phyloP scores from a whole-genome alignment of 163 green algal genomes.

The Chlamydomonas reinhardtii region DNA sequence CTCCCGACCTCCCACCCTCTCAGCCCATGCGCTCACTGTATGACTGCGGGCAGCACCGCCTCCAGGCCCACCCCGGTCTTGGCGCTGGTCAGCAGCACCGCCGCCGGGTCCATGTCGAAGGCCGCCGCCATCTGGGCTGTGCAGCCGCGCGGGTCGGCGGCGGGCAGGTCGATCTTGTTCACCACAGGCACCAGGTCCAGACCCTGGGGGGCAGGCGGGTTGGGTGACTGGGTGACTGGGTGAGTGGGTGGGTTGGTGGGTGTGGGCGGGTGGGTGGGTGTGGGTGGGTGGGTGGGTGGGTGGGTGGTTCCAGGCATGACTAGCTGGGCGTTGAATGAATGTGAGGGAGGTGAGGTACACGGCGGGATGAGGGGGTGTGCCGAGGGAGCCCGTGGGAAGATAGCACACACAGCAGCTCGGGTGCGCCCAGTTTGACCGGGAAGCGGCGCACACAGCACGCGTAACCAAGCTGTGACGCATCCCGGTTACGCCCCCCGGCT shows the following conservation, averaged over 20 bases:
- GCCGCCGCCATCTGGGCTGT: conserved; percentile 77
- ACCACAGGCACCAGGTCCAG: conserved; percentile 92
- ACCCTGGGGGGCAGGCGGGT: conserved; percentile 33
- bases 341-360: too few species aligned
- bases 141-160: conserved; percentile 77
- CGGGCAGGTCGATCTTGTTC: conserved; percentile 94
- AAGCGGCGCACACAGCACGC: too few species aligned
- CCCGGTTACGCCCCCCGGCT: too few species aligned
- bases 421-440: too few species aligned
- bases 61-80: conserved; percentile 88
- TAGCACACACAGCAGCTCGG: too few species aligned
- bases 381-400: too few species aligned
- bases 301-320: too few species aligned
- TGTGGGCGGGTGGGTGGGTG: background rate
- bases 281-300: too few species aligned
- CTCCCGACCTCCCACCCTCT: background rate
- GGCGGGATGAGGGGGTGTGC: too few species aligned
- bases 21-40: conserved; percentile 72
- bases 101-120: conserved; percentile 76
- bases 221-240: background rate
- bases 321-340: too few species aligned
- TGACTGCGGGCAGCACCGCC: conserved; percentile 80
- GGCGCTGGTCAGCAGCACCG: conserved; percentile 77
- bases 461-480: too few species aligned
- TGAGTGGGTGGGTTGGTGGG: background rate